Percentiles rank a stretch among this genome's conserved stretches.
phyloP scores from a whole-genome alignment of 106 monocot species.

The Hemerocallis citrina region DNA sequence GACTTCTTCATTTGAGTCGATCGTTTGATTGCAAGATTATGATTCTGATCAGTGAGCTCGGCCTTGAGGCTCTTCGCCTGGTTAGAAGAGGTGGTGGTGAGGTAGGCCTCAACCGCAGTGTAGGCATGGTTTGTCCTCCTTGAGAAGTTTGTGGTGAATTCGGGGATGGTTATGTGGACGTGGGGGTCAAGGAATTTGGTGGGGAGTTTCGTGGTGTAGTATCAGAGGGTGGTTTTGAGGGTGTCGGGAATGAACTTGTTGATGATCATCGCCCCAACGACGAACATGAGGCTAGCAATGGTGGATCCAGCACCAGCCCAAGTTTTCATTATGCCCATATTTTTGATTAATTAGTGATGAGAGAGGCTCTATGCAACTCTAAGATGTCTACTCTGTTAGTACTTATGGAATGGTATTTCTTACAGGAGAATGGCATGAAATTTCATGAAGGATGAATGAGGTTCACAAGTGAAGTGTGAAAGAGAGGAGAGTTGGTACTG shows the following conservation, averaged over 20 bases:
- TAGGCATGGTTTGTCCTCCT: conserved; percentile 43
- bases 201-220: conserved; percentile 6
- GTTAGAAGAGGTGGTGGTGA: conserved; percentile 22
- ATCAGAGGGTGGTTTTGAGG: conserved; percentile 3
- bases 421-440: no score
- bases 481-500: no score
- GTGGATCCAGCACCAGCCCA: background rate
- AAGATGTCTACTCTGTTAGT: no score
- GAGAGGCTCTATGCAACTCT: no score
- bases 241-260: conserved; percentile 22
- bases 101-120: conserved; percentile 49
- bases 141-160: conserved; percentile 27
- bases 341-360: no score
- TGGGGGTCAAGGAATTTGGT: conserved; percentile 48
- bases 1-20: background rate
- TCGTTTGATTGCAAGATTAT: background rate
- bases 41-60: conserved; percentile 7
- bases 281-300: conserved; percentile 20
- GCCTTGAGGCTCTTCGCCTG: conserved; percentile 36
- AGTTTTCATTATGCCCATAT: no score
- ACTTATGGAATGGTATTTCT: no score
- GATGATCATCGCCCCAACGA: conserved; percentile 31
- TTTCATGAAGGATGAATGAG: no score
- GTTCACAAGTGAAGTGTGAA: no score
- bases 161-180: conserved; percentile 44